Evolutionary conservation across 495 filamentous ascomycete genomes (phyloP).

Genomic region (Hyaloscypha variabilis): DNA sequence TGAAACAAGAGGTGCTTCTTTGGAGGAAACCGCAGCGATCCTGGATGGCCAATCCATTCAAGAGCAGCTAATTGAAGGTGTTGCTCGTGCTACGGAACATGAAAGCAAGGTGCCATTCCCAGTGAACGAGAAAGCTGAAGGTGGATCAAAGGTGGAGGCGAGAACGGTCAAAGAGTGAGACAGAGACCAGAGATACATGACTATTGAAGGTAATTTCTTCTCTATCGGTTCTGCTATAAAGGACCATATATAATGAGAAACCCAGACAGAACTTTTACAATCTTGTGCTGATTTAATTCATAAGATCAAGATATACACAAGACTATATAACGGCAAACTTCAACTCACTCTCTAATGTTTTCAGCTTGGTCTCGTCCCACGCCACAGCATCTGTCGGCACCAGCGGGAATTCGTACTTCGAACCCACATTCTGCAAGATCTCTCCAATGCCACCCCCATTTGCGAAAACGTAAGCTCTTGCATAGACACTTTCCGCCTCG

Average conservation of each 20-base stretch:
- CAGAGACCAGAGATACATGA: too few species aligned
- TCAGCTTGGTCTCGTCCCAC: slow-evolving; percentile 20
- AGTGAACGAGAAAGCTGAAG: not conserved
- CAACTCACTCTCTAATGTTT: slow-evolving; percentile 19
- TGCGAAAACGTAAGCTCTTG: slow-evolving; percentile 44
- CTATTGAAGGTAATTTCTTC: too few species aligned
- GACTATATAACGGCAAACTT: slow-evolving; percentile 9
- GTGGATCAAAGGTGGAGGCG: not conserved
- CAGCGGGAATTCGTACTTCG: slow-evolving; percentile 15
- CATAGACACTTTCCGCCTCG: slow-evolving; percentile 43
- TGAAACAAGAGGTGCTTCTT: slow-evolving; percentile 34
- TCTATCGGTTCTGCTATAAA: too few species aligned
- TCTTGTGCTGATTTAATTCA: too few species aligned
- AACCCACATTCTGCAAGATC: slow-evolving; percentile 19
- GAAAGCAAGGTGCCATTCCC: not conserved
- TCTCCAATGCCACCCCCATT: slow-evolving; percentile 42
- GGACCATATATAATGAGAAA: too few species aligned
- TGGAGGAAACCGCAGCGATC: slow-evolving; percentile 37
- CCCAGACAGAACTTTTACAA: too few species aligned
- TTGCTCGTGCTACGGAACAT: slow-evolving; percentile 16
- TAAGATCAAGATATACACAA: not conserved
- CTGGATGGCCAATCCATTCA: slow-evolving; percentile 34
- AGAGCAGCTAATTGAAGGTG: slow-evolving; percentile 19
- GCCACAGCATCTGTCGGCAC: slow-evolving; percentile 15
- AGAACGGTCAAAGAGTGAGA: too few species aligned